Conservation (phyloP, 257 asterid genomes). For the Solanum sejunctum region DNA sequence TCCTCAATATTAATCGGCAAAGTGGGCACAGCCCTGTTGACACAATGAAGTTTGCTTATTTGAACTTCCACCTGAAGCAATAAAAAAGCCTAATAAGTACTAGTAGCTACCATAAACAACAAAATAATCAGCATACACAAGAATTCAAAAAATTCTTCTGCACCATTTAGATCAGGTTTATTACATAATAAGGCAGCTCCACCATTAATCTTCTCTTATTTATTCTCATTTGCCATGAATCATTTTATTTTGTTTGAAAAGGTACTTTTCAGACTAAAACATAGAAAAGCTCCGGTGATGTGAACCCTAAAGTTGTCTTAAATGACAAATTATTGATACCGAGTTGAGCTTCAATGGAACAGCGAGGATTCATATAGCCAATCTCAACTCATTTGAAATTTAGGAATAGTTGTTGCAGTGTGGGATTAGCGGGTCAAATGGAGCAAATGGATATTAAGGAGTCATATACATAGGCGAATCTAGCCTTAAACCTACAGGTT, state of each 20-base stretch:
- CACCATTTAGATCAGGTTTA: background rate
- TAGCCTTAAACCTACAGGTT: background rate
- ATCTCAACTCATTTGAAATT: background rate
- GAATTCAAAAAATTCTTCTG: background rate
- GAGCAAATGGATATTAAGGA: background rate
- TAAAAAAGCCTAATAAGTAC: background rate
- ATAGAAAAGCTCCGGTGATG: background rate
- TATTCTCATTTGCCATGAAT: background rate
- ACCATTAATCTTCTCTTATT: background rate
- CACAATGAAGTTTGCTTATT: slow-evolving; percentile 49
- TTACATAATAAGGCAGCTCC: background rate
- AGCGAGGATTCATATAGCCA: background rate
- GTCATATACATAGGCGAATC: background rate
- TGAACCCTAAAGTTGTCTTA: background rate
- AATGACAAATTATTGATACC: background rate
- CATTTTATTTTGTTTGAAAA: background rate
- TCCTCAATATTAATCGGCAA: slow-evolving; percentile 68
- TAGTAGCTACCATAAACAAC: background rate
- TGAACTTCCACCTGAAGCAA: slow-evolving; percentile 65
- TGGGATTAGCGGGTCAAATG: background rate
- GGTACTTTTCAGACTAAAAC: background rate
- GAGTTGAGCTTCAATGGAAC: background rate
- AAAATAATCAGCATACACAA: background rate
- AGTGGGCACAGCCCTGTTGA: slow-evolving; percentile 44
- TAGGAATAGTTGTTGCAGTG: background rate